A percentile compares a stretch with the other conserved stretches of the same genome.
Conservation (phyloP, 371 early-diverging fungal genomes). For the Rhizopus microsporus region DNA sequence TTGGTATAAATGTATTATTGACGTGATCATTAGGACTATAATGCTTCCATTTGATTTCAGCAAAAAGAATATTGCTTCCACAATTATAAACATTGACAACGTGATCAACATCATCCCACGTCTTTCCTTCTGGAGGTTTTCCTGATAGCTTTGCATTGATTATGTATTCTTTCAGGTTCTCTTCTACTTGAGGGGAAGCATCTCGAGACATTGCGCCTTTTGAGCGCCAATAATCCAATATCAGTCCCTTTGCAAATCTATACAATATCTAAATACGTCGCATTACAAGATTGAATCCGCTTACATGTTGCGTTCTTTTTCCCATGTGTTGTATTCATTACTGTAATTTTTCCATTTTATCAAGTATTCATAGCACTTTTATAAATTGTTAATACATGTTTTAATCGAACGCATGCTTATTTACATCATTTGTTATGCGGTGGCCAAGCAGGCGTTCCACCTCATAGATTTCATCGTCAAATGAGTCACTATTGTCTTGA, state of each 20-base stretch:
- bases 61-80: slow-evolving; percentile 11
- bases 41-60: slow-evolving; percentile 23
- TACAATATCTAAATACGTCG: background rate
- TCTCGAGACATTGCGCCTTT: background rate
- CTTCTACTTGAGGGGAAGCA: background rate
- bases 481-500: background rate
- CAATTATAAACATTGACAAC: slow-evolving; percentile 18
- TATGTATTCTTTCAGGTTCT: background rate
- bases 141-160: slow-evolving; percentile 10
- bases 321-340: slow-evolving; percentile 31
- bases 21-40: background rate
- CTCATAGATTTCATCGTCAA: slow-evolving; percentile 30
- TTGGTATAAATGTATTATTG: slow-evolving; percentile 18
- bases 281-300: background rate
- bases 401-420: background rate
- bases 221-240: slow-evolving; percentile 13
- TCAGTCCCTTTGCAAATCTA: slow-evolving; percentile 15
- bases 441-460: slow-evolving; percentile 26
- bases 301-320: slow-evolving; percentile 34
- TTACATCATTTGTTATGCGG: slow-evolving; percentile 18
- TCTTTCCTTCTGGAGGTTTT: slow-evolving; percentile 15
- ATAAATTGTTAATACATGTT: background rate
- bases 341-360: slow-evolving; percentile 41
- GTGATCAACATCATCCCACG: slow-evolving; percentile 18
- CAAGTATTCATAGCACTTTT: slow-evolving; percentile 23